These are phyloP conservation scores for Nannizzia gypsea DNA, from an alignment of 2,329 filamentous ascomycete genomes.

Conservation along the genomic window DNA sequence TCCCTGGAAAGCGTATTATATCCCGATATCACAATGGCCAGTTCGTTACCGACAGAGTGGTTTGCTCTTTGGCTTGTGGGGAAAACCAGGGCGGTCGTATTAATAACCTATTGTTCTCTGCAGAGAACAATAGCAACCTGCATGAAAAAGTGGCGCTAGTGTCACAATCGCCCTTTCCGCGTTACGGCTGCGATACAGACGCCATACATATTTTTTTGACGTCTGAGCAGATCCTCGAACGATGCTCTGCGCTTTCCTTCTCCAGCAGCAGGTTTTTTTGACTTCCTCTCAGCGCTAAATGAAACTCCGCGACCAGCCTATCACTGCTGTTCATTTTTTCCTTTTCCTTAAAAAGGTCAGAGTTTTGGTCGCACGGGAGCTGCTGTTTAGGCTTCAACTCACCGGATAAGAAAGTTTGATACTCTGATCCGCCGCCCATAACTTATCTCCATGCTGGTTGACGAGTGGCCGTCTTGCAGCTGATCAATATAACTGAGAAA, in stretches of 20 bases:
- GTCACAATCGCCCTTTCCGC: constrained; percentile 2
- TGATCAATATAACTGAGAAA: not conserved
- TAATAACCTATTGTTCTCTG: constrained; percentile 5
- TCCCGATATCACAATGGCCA: not conserved
- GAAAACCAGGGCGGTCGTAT: not conserved
- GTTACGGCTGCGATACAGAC: not conserved
- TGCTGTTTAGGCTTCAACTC: not conserved
- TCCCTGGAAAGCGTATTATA: not conserved
- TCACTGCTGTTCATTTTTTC: not conserved
- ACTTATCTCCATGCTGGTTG: not conserved
- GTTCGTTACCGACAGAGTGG: not conserved
- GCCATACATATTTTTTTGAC: not conserved
- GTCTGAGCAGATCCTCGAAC: not conserved
- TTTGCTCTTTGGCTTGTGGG: constrained; percentile 3
- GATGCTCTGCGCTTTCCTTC: not conserved
- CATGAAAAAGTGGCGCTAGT: constrained; percentile 4
- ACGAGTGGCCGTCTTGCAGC: not conserved
- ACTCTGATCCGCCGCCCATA: not conserved
- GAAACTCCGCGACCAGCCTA: not conserved
- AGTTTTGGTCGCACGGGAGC: not conserved
- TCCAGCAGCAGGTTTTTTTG: not conserved
- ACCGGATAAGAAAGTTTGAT: not conserved
- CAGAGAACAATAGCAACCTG: constrained; percentile 3
- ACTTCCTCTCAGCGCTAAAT: constrained; percentile 2
- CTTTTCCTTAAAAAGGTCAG: not conserved